Conservation (phyloP, 2,329 filamentous ascomycete species). For the Didymella exigua region DNA sequence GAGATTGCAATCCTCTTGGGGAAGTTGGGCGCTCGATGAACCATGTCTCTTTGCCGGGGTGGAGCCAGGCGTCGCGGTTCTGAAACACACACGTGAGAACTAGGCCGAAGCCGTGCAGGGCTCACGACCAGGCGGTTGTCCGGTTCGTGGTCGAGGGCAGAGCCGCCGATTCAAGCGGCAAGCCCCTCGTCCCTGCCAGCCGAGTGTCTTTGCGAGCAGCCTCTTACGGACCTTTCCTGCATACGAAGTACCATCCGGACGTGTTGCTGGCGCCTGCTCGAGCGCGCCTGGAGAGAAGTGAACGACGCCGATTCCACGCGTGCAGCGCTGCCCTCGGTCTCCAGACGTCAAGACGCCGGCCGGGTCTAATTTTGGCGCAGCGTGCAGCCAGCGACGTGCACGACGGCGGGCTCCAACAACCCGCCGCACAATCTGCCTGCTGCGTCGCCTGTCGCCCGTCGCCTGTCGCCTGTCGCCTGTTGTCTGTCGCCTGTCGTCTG, state of each 20-base stretch:
- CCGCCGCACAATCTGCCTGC: background rate
- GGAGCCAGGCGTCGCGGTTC: conserved; percentile 3
- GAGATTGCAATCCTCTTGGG: conserved; percentile 8
- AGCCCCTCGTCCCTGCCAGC: conserved; percentile 23
- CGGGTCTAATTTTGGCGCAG: conserved; percentile 16
- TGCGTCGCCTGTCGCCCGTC: background rate
- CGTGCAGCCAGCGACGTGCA: conserved; percentile 16
- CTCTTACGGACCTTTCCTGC: background rate
- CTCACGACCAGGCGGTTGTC: conserved; percentile 20
- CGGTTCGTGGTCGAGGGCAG: conserved; percentile 21
- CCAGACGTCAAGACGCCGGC: conserved; percentile 15
- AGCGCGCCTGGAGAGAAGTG: background rate
- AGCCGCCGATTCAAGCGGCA: conserved; percentile 24
- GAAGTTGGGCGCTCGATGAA: conserved; percentile 1
- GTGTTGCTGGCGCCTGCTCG: too few species aligned
- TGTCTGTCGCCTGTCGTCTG: background rate
- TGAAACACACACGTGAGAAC: conserved; percentile 21
- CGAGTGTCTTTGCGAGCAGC: background rate
- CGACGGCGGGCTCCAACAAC: conserved; percentile 21
- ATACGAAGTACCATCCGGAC: background rate
- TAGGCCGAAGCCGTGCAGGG: conserved; percentile 28
- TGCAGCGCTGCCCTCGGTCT: conserved; percentile 1
- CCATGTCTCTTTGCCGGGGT: conserved; percentile 3
- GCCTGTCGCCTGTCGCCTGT: conserved; percentile 1
- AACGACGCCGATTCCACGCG: background rate